Conservation (phyloP, 192 early-diverging fungal species). For the Martensiomyces pterosporus region DNA sequence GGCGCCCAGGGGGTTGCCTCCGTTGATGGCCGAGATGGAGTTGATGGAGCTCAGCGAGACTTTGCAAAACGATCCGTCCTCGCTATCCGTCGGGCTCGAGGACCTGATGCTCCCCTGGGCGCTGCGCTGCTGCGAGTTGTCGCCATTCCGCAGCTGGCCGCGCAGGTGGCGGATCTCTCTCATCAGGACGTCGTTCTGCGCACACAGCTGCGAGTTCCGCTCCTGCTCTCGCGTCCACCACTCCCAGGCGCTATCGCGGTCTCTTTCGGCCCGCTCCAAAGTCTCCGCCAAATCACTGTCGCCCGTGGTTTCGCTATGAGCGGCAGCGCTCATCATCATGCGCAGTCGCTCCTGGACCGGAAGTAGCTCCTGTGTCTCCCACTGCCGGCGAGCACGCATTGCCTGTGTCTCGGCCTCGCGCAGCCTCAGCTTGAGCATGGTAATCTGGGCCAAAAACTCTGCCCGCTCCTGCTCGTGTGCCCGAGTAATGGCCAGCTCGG, state of each 20-base stretch:
- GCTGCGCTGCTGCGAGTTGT: background rate
- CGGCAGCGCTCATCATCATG: conserved; percentile 4
- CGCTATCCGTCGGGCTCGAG: conserved; percentile 9
- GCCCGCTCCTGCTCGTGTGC: conserved; percentile 38
- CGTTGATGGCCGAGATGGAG: conserved; percentile 23
- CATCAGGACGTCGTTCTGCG: conserved; percentile 46
- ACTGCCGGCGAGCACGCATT: conserved; percentile 18
- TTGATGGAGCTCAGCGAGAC: conserved; percentile 23
- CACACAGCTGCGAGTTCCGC: conserved; percentile 32
- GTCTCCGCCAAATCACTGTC: conserved; percentile 4
- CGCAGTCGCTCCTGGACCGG: conserved; percentile 40
- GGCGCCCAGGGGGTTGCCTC: conserved; percentile 25
- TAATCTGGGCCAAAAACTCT: conserved; percentile 29
- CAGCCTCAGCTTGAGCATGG: conserved; percentile 27
- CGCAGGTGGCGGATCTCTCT: conserved; percentile 27
- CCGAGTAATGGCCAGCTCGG: conserved; percentile 23
- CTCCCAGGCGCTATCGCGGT: conserved; percentile 30
- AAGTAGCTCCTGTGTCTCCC: conserved; percentile 44
- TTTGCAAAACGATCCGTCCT: conserved; percentile 38
- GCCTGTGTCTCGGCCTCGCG: conserved; percentile 34
- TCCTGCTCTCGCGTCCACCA: conserved; percentile 47
- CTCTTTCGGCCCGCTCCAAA: conserved; percentile 12
- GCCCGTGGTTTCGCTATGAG: background rate
- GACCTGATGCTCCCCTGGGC: background rate
- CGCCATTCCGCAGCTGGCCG: background rate